Percentiles rank a stretch among this genome's conserved stretches.
phyloP scores from a whole-genome alignment of 345 rosid species.

The Durio zibethinus region DNA sequence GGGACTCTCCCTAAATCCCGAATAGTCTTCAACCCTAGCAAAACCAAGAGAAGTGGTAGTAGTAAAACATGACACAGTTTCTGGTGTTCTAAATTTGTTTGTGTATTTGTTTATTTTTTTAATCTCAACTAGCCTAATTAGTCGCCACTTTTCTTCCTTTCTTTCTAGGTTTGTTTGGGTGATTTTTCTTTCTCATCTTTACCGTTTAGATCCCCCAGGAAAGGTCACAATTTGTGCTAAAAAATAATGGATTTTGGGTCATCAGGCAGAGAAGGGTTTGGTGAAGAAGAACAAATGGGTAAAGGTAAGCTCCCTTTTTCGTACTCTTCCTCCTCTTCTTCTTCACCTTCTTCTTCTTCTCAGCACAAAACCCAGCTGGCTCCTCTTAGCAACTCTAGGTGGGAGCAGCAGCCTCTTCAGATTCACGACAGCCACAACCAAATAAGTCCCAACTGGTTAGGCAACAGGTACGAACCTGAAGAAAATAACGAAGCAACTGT shows the following conservation, averaged over 20 bases:
- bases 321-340: constrained; percentile 30
- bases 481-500: constrained; percentile 21
- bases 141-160: constrained; percentile 7
- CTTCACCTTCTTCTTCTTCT: constrained; percentile 31
- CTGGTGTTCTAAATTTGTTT: background rate
- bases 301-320: constrained; percentile 28
- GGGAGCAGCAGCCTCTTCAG: constrained; percentile 17
- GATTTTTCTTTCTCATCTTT: background rate
- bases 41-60: background rate
- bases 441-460: constrained; percentile 35
- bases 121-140: background rate
- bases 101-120: constrained; percentile 17
- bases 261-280: constrained; percentile 18
- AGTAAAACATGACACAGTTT: constrained; percentile 8
- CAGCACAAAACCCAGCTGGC: constrained; percentile 20
- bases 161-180: background rate
- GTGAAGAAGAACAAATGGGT: constrained; percentile 30
- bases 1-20: background rate
- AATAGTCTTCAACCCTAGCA: constrained; percentile 16
- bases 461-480: constrained; percentile 22
- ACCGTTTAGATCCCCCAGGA: background rate
- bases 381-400: constrained; percentile 10
- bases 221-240: background rate
- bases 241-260: constrained; percentile 31
- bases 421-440: constrained; percentile 18